Evolutionary conservation across 73 alveolate species (phyloP).

Genomic region (Stentor coeruleus): DNA sequence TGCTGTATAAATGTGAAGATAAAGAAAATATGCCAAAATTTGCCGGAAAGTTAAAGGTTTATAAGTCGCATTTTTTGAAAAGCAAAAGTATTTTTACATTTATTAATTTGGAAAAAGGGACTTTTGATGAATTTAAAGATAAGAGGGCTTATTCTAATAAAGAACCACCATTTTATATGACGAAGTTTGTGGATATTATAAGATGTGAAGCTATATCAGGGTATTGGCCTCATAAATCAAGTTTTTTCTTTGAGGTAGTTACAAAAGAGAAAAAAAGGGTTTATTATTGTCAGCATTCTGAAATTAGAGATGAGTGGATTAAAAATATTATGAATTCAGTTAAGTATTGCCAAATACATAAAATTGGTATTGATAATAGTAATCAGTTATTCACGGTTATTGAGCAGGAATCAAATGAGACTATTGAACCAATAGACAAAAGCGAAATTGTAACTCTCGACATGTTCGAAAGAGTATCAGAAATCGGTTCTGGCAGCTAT

Average conservation of each 20-base stretch:
- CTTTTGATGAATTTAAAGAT: slow-evolving; percentile 5
- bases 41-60: no score
- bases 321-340: neutral
- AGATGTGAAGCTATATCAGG: neutral
- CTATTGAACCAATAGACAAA: neutral
- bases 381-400: neutral
- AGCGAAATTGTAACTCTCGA: neutral
- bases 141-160: neutral
- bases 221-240: neutral
- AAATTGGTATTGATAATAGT: neutral
- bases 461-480: neutral
- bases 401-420: neutral
- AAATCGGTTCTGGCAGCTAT: neutral
- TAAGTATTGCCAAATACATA: neutral
- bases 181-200: neutral
- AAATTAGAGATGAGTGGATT: slow-evolving; percentile 2
- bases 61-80: no score
- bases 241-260: neutral
- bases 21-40: no score
- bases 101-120: slow-evolving; percentile 20
- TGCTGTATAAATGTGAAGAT: no score
- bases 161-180: neutral
- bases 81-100: no score
- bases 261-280: neutral
- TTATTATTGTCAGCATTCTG: neutral